phyloP scores from a whole-genome alignment of 2,329 filamentous ascomycete genomes.

The Penicillium sp. region DNA sequence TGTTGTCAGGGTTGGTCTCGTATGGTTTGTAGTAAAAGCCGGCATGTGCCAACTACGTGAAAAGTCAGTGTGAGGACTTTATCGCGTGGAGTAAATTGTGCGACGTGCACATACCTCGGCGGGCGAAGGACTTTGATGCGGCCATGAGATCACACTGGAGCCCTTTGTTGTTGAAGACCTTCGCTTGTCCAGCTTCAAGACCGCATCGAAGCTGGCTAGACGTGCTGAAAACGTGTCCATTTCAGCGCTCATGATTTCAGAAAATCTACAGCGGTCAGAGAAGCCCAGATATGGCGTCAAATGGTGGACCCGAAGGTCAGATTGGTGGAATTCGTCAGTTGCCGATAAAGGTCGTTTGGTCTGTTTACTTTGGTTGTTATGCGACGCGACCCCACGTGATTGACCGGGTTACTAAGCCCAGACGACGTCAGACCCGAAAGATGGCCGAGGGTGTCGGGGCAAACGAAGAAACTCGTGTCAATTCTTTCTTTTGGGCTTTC shows the following conservation, averaged over 20 bases:
- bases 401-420: slow-evolving; percentile 5
- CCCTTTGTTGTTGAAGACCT: slow-evolving; percentile 60
- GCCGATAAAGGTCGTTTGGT: slow-evolving; percentile 16
- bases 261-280: not conserved
- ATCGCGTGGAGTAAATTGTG: slow-evolving; percentile 4
- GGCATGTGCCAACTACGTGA: slow-evolving; percentile 69
- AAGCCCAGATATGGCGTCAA: not conserved
- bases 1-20: slow-evolving; percentile 73
- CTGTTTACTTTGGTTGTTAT: slow-evolving; percentile 20
- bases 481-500: slow-evolving; percentile 7
- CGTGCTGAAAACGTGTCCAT: slow-evolving; percentile 67
- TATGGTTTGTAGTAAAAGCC: slow-evolving; percentile 86
- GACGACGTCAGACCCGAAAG: slow-evolving; percentile 13
- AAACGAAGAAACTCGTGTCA: slow-evolving; percentile 5
- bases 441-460: slow-evolving; percentile 1
- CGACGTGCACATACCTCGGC: slow-evolving; percentile 49
- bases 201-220: slow-evolving; percentile 68
- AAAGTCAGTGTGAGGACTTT: not conserved
- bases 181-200: slow-evolving; percentile 59
- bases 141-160: slow-evolving; percentile 62
- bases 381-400: slow-evolving; percentile 18
- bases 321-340: slow-evolving; percentile 7
- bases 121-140: slow-evolving; percentile 62
- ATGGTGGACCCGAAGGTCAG: slow-evolving; percentile 1
- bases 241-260: slow-evolving; percentile 26